Conservation (phyloP, 2,329 filamentous ascomycete genomes). For the Neofusicoccum sp. region DNA sequence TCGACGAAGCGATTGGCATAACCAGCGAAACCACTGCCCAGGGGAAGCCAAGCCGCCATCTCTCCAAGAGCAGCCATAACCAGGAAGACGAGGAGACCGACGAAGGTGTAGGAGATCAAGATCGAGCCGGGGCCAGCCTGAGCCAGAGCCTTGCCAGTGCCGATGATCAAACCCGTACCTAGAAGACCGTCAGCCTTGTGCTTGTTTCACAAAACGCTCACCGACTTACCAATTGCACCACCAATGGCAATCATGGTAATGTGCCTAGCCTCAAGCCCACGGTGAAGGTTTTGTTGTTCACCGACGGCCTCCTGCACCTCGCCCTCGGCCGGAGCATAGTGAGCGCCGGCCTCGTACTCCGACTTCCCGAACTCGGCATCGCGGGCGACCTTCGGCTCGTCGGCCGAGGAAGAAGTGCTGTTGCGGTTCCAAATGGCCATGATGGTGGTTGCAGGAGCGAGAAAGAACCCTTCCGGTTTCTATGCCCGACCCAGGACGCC, state of each 20-base stretch:
- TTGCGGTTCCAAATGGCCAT: constrained; percentile 20
- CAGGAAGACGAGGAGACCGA: constrained; percentile 74
- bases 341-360: constrained; percentile 12
- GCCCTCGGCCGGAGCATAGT: constrained; percentile 6
- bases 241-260: constrained; percentile 71
- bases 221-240: constrained; percentile 63
- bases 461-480: not conserved
- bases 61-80: constrained; percentile 83
- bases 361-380: constrained; percentile 14
- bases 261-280: constrained; percentile 57
- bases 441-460: not conserved
- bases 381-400: not conserved
- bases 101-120: constrained; percentile 70
- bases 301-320: not conserved
- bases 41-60: constrained; percentile 81
- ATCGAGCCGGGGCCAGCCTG: constrained; percentile 64
- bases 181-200: not conserved
- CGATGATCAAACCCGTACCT: constrained; percentile 71
- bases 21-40: constrained; percentile 77
- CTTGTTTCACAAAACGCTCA: constrained; percentile 48
- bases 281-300: constrained; percentile 44
- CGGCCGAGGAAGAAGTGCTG: constrained; percentile 4
- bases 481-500: not conserved
- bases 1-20: constrained; percentile 81
- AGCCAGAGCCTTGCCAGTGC: constrained; percentile 56